phyloP scores from a whole-genome alignment of 768 basidiomycete species.

The Hortiboletus campestris region DNA sequence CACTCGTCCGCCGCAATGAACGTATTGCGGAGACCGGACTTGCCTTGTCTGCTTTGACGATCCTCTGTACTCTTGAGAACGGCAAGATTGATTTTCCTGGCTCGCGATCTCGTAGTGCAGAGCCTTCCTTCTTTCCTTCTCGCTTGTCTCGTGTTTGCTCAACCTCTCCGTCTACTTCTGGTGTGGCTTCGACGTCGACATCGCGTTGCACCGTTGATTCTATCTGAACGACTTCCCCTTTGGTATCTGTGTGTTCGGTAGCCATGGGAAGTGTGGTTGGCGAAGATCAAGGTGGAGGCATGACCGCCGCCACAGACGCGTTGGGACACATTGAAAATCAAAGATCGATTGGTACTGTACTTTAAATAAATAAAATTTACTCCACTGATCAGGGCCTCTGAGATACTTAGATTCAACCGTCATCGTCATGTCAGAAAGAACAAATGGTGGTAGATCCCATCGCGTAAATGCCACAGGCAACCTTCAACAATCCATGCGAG shows the following conservation, averaged over 20 bases:
- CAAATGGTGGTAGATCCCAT: constrained; percentile 21
- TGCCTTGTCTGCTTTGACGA: constrained; percentile 85
- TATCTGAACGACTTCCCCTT: constrained; percentile 5
- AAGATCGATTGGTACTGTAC: not conserved
- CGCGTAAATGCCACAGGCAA: constrained; percentile 24
- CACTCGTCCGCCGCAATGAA: not conserved
- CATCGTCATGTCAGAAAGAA: constrained; percentile 6
- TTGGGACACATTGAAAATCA: not conserved
- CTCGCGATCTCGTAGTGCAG: constrained; percentile 32
- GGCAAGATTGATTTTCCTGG: constrained; percentile 75
- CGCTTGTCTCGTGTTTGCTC: constrained; percentile 12
- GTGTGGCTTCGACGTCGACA: constrained; percentile 11
- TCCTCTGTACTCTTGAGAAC: constrained; percentile 74
- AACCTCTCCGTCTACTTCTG: not conserved
- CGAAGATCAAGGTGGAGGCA: not conserved
- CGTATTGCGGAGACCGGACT: constrained; percentile 11
- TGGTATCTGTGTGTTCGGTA: constrained; percentile 6
- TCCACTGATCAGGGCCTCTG: no score
- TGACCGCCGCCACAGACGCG: constrained; percentile 4
- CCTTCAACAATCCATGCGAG: constrained; percentile 44
- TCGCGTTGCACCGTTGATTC: constrained; percentile 6
- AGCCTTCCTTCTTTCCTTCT: constrained; percentile 21
- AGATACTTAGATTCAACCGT: not conserved
- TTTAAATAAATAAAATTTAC: not conserved
- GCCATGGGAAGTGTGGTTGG: constrained; percentile 9